These are phyloP conservation scores for Tolypocladium pustulatum DNA, from an alignment of 2,329 filamentous ascomycete genomes.

Conservation along the genomic window DNA sequence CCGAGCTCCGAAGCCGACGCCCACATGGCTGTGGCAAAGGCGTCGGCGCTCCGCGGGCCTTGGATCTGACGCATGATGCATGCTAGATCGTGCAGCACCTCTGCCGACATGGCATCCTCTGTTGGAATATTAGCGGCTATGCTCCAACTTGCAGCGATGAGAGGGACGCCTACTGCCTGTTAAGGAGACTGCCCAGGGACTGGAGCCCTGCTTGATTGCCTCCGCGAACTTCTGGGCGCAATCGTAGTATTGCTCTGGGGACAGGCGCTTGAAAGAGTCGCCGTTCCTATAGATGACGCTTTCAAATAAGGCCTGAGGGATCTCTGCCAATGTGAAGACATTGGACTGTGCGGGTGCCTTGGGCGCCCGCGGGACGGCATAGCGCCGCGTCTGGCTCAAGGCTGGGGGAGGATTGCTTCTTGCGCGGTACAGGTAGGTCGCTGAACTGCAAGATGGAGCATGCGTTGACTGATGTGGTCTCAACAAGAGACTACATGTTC, in stretches of 20 bases:
- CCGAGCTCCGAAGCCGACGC: constrained; percentile 19
- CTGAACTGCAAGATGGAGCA: not conserved
- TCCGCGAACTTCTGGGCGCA: constrained; percentile 10
- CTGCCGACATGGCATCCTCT: constrained; percentile 11
- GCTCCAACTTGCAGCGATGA: not conserved
- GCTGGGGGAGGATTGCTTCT: not conserved
- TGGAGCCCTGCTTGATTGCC: constrained; percentile 10
- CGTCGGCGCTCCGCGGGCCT: constrained; percentile 1
- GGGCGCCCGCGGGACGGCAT: constrained; percentile 2
- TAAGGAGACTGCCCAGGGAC: constrained; percentile 10
- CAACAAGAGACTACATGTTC: not conserved
- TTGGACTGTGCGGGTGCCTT: constrained; percentile 4
- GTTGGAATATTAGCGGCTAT: not conserved
- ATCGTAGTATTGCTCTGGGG: constrained; percentile 13
- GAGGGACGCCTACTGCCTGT: constrained; percentile 10
- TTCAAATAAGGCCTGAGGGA: constrained; percentile 13
- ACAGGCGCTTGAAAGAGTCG: constrained; percentile 8
- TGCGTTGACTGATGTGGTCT: not conserved
- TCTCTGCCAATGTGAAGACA: constrained; percentile 10
- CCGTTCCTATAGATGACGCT: constrained; percentile 6
- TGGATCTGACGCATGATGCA: constrained; percentile 14
- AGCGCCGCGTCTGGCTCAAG: not conserved
- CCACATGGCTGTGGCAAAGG: constrained; percentile 16
- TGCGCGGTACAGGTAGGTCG: not conserved
- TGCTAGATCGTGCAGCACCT: constrained; percentile 15